Base-by-base conservation (phyloP, 805 yeast species). In the Lipomyces orientalis region DNA sequence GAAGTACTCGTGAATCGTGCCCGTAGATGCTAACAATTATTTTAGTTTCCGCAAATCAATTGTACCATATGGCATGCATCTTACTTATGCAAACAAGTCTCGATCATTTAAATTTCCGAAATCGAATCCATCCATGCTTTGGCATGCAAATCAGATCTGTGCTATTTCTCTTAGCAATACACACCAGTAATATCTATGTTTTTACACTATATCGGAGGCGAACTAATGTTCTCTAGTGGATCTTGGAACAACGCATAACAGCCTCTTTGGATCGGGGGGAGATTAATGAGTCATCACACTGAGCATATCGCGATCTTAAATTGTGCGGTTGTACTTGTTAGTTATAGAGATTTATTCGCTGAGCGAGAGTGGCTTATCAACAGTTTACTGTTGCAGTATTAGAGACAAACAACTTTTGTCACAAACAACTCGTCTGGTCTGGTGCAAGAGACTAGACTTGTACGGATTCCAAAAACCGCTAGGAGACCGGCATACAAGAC, bases 121-220 rank as follows among this genome's bases (percentile, higher is more conserved):
- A 64, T 39, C 54, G 10, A 54, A 66, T 60, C 71, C 73, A 61
- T 78, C 81, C 1, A 76, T 77, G 56, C 76, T 80, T 14, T 79
- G 81, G 81, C 82, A 80, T 67, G 82, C 82, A 5, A 80, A 80
- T 63, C 82, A 79, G 64, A 79, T 80, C 9, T 73, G 79, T 58
- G 80, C 79, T 31, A 79, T 79, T 43, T 73, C 78, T 8, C 73
- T 78, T 0, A 74, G 79, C 3, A 78, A 79, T 58, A 68, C 64
- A 14, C 76, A 75, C 54, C 76, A 71, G 69, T 64, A 56, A 22
- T 64, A 54, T 1, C 19, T 19, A 14, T 49, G 8, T n/a, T 33
- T 33, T 4, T 33, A n/a, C 8, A 5, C 7, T 33, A 33, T 33
- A 33, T 33, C 8, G 4, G 19, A 4, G 58, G 14, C 37, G 14